Evolutionary conservation across 2,329 filamentous ascomycete species (phyloP).

Genomic region (Xenoacremonium recifei): DNA sequence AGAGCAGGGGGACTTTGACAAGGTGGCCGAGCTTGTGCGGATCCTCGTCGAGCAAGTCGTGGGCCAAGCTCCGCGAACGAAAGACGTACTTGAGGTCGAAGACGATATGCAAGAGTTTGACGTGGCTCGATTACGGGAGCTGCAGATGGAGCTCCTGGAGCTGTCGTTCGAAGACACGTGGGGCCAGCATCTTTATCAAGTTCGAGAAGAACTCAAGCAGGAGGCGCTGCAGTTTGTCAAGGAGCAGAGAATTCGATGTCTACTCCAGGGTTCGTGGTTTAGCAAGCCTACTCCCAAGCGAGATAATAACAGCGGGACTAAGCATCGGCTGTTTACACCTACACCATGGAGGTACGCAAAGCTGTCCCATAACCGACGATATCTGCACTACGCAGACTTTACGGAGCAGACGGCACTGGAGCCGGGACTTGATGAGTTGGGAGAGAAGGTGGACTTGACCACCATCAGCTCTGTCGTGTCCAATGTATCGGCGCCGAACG

Average conservation of each 20-base stretch:
- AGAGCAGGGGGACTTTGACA: constrained; percentile 83
- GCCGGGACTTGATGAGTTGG: constrained; percentile 70
- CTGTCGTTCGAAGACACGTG: constrained; percentile 92
- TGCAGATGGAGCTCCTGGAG: constrained; percentile 93
- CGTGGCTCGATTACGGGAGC: constrained; percentile 70
- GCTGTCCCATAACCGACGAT: constrained; percentile 86
- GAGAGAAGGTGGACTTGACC: constrained; percentile 81
- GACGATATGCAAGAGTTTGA: constrained; percentile 86
- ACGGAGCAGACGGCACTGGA: constrained; percentile 60
- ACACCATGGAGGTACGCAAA: constrained; percentile 78
- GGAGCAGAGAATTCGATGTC: constrained; percentile 88
- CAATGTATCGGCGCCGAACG: constrained; percentile 72
- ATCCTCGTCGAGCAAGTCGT: constrained; percentile 90
- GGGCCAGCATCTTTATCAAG: constrained; percentile 84
- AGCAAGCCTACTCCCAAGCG: constrained; percentile 44
- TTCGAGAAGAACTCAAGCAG: constrained; percentile 86
- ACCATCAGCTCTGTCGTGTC: constrained; percentile 91
- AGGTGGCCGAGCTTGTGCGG: constrained; percentile 85
- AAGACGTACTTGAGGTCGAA: constrained; percentile 83
- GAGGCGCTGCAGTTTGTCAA: constrained; percentile 96
- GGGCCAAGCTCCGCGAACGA: constrained; percentile 75
- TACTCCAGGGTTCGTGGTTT: constrained; percentile 92
- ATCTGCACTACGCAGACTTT: constrained; percentile 88
- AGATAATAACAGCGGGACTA: constrained; percentile 31
- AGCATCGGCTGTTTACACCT: constrained; percentile 43